Conservation (phyloP, 345 rosid species). For the Theobroma cacao region DNA sequence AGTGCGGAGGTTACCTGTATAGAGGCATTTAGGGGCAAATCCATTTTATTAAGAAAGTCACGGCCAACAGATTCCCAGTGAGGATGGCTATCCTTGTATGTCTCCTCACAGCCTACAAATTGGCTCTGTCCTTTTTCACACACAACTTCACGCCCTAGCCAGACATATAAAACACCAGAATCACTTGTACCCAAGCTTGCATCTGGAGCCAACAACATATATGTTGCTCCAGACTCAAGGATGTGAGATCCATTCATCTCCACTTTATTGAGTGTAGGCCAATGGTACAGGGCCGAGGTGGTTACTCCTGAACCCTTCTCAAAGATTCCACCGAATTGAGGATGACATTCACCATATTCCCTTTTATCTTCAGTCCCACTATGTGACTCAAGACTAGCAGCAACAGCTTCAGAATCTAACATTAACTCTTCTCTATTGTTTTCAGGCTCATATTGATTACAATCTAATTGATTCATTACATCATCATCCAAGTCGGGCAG, state of each 20-base stretch:
- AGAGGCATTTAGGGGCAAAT: constrained; percentile 23
- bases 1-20: constrained; percentile 31
- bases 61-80: constrained; percentile 26
- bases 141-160: constrained; percentile 30
- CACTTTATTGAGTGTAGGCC: constrained; percentile 37
- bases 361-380: constrained; percentile 18
- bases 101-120: constrained; percentile 5
- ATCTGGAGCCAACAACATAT: constrained; percentile 31
- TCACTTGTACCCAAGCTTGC: constrained; percentile 1
- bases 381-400: constrained; percentile 14
- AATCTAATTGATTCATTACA: constrained; percentile 28
- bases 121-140: constrained; percentile 15
- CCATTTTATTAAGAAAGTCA: constrained; percentile 29
- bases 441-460: constrained; percentile 25
- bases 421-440: constrained; percentile 33
- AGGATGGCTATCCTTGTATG: constrained; percentile 12
- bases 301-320: constrained; percentile 8
- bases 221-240: constrained; percentile 35
- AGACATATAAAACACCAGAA: constrained; percentile 29
- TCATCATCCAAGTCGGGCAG: constrained; percentile 37
- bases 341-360: constrained; percentile 7
- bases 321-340: constrained; percentile 2
- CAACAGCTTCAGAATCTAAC: constrained; percentile 31
- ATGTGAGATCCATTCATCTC: constrained; percentile 21
- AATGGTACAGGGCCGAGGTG: constrained; percentile 27